Conservation (phyloP, 1,284 basidiomycete species). For the Vanrija sp. region DNA sequence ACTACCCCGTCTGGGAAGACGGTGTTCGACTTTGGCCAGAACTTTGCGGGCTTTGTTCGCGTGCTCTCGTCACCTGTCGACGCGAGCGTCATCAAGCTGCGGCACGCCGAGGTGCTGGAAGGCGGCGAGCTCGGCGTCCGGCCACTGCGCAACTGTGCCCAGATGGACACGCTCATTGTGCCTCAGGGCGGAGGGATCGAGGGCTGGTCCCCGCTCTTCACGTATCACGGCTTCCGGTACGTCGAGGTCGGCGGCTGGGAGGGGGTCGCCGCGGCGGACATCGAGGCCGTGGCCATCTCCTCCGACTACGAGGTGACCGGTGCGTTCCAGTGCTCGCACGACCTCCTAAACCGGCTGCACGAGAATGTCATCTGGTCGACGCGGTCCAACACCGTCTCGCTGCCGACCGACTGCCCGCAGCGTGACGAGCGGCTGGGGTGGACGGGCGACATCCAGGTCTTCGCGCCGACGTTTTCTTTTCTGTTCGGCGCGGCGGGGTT, state of each 20-base stretch:
- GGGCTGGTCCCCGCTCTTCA: constrained; percentile 37
- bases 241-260: constrained; percentile 11
- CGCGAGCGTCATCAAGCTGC: constrained; percentile 12
- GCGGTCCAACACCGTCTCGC: constrained; percentile 33
- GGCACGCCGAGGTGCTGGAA: constrained; percentile 37
- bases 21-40: constrained; percentile 41
- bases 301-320: constrained; percentile 30
- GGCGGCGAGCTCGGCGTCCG: constrained; percentile 32
- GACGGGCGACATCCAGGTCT: constrained; percentile 41
- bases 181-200: constrained; percentile 11
- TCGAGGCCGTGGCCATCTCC: constrained; percentile 25
- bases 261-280: constrained; percentile 10
- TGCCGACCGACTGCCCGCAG: constrained; percentile 43
- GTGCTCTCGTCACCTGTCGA: constrained; percentile 6
- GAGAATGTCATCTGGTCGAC: constrained; percentile 33
- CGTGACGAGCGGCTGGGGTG: constrained; percentile 41
- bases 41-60: constrained; percentile 35
- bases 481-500: constrained; percentile 30
- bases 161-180: constrained; percentile 20
- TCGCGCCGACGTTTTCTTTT: constrained; percentile 31
- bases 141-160: constrained; percentile 25
- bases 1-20: constrained; percentile 30
- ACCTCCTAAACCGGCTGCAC: constrained; percentile 28
- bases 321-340: constrained; percentile 29
- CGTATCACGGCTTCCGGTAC: constrained; percentile 39